Conservation (phyloP, 805 yeast species). For the Sugiyamaella valdiviana region DNA sequence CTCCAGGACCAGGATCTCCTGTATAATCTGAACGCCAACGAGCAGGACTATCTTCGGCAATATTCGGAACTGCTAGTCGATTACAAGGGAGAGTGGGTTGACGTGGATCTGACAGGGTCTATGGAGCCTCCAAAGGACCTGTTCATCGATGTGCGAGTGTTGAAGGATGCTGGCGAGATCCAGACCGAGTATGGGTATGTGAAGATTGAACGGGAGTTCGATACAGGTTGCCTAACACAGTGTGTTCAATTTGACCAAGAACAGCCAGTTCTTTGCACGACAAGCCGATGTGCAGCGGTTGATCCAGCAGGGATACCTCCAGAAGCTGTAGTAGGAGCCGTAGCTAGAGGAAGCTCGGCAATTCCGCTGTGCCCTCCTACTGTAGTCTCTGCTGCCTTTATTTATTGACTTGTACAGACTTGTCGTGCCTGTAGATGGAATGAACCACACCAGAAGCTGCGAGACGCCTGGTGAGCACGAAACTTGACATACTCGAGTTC, state of each 20-base stretch:
- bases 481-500: too few relatives aligned
- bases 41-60: constrained; percentile 66
- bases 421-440: too few relatives aligned
- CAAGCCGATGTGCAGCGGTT: constrained; percentile 90
- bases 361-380: background rate
- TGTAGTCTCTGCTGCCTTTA: background rate
- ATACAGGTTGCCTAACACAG: constrained; percentile 16
- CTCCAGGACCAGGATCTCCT: constrained; percentile 26
- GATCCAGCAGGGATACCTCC: constrained; percentile 89
- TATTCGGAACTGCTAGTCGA: constrained; percentile 68
- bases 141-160: constrained; percentile 87
- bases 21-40: constrained; percentile 63
- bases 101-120: constrained; percentile 82
- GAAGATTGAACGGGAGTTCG: background rate
- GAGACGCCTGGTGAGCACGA: too few relatives aligned
- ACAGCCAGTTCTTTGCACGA: constrained; percentile 90
- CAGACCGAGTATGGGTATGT: constrained; percentile 85
- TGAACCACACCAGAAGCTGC: too few relatives aligned
- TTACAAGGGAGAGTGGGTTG: constrained; percentile 72
- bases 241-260: constrained; percentile 84
- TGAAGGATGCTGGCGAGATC: constrained; percentile 93
- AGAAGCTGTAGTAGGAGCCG: constrained; percentile 49
- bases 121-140: constrained; percentile 86
- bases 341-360: background rate
- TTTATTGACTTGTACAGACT: background rate